Percentiles rank a stretch among this genome's conserved stretches.
Evolutionary conservation across 148 eudicot genomes (phyloP).

Genomic region (Rhododendron molle): DNA sequence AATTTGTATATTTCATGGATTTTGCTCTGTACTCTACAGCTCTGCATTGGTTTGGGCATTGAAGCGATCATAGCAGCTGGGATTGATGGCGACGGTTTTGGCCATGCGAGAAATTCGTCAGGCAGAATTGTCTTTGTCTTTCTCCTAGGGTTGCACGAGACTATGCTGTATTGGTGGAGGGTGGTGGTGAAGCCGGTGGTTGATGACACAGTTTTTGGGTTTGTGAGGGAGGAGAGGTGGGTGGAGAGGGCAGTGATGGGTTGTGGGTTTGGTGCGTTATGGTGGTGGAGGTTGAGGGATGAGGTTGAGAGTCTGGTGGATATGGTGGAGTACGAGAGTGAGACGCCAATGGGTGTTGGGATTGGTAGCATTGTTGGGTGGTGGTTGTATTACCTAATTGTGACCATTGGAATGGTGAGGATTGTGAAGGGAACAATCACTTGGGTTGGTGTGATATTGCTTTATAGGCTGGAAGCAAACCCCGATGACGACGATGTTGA

Average conservation of each 20-base stretch:
- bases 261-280: conserved; percentile 44
- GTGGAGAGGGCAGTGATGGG: conserved; percentile 58
- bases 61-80: conserved; percentile 57
- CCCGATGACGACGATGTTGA: background rate
- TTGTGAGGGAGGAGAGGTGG: conserved; percentile 45
- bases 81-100: conserved; percentile 40
- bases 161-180: conserved; percentile 68
- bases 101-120: conserved; percentile 31
- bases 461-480: conserved; percentile 21
- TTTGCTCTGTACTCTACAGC: conserved; percentile 52
- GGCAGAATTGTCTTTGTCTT: conserved; percentile 52
- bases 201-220: conserved; percentile 61
- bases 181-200: conserved; percentile 70
- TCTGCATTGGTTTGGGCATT: conserved; percentile 67
- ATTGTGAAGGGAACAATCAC: conserved; percentile 39
- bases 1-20: conserved; percentile 54
- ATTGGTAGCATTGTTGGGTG: conserved; percentile 62
- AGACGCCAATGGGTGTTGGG: conserved; percentile 36
- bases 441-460: conserved; percentile 38
- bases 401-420: conserved; percentile 63
- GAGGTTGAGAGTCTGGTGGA: conserved; percentile 70
- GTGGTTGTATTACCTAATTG: conserved; percentile 76
- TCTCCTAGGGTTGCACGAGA: conserved; percentile 77
- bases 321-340: conserved; percentile 56
- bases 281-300: conserved; percentile 79